Percentiles rank a stretch among this genome's conserved stretches.
These are phyloP conservation scores for Aspergillus sp. DNA, from an alignment of 2,329 filamentous ascomycete species.

Conservation along the genomic window DNA sequence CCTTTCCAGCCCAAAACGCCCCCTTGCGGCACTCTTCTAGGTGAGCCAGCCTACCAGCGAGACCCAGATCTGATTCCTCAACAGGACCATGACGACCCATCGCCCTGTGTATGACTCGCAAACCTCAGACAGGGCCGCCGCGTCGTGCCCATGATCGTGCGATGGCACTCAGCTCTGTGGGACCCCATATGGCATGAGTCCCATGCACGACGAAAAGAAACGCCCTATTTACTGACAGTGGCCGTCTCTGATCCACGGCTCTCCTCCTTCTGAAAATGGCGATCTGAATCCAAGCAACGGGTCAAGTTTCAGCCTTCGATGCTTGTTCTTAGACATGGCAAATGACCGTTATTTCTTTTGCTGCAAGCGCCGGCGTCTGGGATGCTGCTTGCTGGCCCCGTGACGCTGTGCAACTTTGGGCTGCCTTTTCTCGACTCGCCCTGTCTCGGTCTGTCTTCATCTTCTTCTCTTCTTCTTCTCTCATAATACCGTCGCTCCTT, in stretches of 20 bases:
- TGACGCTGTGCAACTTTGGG: conserved; percentile 19
- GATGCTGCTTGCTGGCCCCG: conserved; percentile 11
- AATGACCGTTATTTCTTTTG: conserved; percentile 5
- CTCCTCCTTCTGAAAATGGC: background rate
- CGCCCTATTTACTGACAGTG: background rate
- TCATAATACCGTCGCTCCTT: background rate
- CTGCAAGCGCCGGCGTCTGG: conserved; percentile 17
- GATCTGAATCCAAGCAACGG: conserved; percentile 6
- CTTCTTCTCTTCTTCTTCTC: background rate
- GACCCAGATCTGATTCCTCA: background rate
- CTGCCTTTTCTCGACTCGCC: conserved; percentile 7
- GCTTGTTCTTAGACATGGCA: conserved; percentile 11
- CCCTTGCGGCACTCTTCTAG: conserved; percentile 14
- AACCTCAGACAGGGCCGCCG: background rate
- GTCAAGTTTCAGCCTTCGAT: conserved; percentile 5
- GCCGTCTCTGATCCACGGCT: background rate
- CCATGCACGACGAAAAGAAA: background rate
- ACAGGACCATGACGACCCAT: background rate
- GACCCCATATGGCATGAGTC: conserved; percentile 3
- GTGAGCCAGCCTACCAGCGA: background rate
- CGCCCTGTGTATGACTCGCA: background rate
- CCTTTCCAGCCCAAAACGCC: conserved; percentile 9
- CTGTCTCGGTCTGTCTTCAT: background rate
- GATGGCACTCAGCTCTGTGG: background rate
- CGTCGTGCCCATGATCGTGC: background rate